Evolutionary conservation across 164 flowering plant species (phyloP).

Genomic region (Umbilicus rupestris): DNA sequence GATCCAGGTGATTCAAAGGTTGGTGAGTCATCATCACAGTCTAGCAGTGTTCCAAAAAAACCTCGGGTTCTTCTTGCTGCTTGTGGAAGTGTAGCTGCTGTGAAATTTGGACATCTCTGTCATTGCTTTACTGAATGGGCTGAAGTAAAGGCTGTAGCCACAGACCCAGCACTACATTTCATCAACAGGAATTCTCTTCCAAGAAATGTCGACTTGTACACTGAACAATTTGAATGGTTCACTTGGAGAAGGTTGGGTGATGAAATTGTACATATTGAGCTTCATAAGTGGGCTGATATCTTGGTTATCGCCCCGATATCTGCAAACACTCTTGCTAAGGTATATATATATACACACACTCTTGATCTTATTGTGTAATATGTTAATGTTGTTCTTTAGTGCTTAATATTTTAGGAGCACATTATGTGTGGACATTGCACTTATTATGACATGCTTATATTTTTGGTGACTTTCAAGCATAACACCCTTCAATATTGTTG

Average conservation of each 20-base stretch:
- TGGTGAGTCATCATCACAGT: background rate
- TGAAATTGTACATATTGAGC: conserved; percentile 52
- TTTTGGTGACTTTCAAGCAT: too few species aligned
- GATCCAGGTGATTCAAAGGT: background rate
- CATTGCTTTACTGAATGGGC: conserved; percentile 56
- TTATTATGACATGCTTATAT: too few species aligned
- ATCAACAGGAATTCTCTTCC: conserved; percentile 13
- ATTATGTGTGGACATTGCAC: too few species aligned
- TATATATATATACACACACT: conserved; percentile 19
- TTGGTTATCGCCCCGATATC: conserved; percentile 74
- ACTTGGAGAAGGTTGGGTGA: conserved; percentile 47
- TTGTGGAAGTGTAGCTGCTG: conserved; percentile 67
- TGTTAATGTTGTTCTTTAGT: too few species aligned
- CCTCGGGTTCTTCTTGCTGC: conserved; percentile 62
- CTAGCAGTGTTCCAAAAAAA: conserved; percentile 9
- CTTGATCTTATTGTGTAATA: too few species aligned
- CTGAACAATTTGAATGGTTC: conserved; percentile 36
- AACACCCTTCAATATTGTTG: too few species aligned
- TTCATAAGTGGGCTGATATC: conserved; percentile 61
- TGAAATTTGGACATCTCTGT: conserved; percentile 48
- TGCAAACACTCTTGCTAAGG: conserved; percentile 73
- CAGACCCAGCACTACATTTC: conserved; percentile 24
- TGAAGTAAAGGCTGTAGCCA: conserved; percentile 51
- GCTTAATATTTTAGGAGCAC: too few species aligned
- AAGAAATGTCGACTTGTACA: conserved; percentile 15